phyloP scores from a whole-genome alignment of 345 rosid species.

The Melaleuca alternifolia region DNA sequence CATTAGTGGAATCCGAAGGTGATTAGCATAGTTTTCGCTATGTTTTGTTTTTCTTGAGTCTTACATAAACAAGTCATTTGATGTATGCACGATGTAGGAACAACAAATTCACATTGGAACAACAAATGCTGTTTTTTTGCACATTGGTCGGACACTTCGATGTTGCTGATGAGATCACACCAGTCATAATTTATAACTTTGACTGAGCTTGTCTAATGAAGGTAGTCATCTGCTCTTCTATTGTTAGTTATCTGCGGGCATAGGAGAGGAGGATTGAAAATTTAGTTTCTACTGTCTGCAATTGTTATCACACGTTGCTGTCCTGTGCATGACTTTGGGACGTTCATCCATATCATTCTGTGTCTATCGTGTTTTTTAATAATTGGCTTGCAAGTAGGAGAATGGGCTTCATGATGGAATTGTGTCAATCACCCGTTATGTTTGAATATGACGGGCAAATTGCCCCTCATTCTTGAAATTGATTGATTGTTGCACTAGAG shows the following conservation, averaged over 20 bases:
- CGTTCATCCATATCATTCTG: background rate
- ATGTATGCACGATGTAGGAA: background rate
- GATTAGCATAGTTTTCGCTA: conserved; percentile 93
- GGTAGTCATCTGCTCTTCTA: background rate
- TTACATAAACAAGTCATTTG: background rate
- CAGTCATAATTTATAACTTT: conserved; percentile 69
- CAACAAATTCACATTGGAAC: conserved; percentile 37
- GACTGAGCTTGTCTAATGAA: conserved; percentile 16
- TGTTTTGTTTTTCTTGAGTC: conserved; percentile 20
- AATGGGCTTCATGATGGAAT: background rate
- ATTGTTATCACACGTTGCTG: background rate
- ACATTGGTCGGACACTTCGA: conserved; percentile 48
- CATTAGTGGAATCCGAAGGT: conserved; percentile 85
- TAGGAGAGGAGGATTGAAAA: background rate
- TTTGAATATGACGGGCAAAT: background rate
- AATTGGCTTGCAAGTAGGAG: background rate
- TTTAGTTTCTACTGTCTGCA: background rate
- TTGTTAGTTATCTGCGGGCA: background rate
- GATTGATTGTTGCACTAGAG: background rate
- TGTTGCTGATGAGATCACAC: conserved; percentile 65
- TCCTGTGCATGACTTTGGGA: background rate
- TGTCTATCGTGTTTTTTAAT: background rate
- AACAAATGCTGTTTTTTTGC: conserved; percentile 83
- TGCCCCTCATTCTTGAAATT: background rate
- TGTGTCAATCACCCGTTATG: background rate